Percentiles rank a stretch among this genome's conserved stretches.
Conservation (phyloP, 2,329 filamentous ascomycete genomes). For the Fusarium praegraminearum region DNA sequence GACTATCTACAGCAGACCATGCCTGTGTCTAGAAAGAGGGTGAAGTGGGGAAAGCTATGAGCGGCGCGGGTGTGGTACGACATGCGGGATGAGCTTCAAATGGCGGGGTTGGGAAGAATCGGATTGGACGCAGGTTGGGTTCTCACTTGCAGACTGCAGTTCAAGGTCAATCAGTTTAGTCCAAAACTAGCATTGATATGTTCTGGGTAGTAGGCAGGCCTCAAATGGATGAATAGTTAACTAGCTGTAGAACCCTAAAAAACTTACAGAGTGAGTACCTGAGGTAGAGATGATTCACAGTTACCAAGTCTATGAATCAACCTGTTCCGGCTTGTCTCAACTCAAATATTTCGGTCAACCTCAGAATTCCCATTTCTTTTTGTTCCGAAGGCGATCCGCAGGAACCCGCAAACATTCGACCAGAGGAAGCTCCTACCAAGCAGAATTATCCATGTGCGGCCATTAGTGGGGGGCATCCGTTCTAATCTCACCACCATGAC, state of each 20-base stretch:
- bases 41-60: conserved; percentile 18
- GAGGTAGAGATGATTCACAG: not conserved
- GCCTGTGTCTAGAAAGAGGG: conserved; percentile 3
- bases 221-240: not conserved
- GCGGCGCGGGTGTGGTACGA: conserved; percentile 31
- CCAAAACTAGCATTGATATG: conserved; percentile 14
- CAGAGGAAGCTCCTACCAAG: conserved; percentile 26
- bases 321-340: conserved; percentile 26
- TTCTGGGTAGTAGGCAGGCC: not conserved
- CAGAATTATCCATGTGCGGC: conserved; percentile 18
- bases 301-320: conserved; percentile 15
- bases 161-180: not conserved
- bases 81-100: conserved; percentile 38
- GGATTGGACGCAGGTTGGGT: conserved; percentile 20
- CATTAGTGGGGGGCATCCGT: conserved; percentile 28
- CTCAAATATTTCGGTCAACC: conserved; percentile 15
- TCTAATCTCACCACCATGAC: conserved; percentile 45
- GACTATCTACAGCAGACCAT: not conserved
- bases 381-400: conserved; percentile 1
- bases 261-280: too few species aligned
- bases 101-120: conserved; percentile 36
- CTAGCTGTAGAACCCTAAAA: too few species aligned
- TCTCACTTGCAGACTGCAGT: not conserved
- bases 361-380: not conserved
- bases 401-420: conserved; percentile 36